Percentiles rank a stretch among this genome's conserved stretches.
Evolutionary conservation across 2,329 filamentous ascomycete species (phyloP).

Genomic region (Grosmannia serpens): DNA sequence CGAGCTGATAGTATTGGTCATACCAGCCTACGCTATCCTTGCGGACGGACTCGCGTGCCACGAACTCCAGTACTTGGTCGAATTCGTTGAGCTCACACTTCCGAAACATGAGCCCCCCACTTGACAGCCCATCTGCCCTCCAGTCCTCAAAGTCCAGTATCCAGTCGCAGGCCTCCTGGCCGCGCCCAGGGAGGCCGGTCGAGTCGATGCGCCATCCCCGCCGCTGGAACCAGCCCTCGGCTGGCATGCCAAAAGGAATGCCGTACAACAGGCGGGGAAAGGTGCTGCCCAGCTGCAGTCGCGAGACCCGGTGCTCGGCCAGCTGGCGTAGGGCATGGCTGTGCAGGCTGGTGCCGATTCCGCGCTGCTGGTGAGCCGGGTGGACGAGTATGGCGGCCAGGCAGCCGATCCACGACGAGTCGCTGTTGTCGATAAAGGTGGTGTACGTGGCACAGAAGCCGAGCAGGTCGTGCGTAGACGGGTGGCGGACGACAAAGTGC

Average conservation of each 20-base stretch:
- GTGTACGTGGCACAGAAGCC: constrained; percentile 52
- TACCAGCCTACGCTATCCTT: constrained; percentile 45
- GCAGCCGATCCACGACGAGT: constrained; percentile 42
- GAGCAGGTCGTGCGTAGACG: constrained; percentile 29
- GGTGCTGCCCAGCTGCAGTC: constrained; percentile 44
- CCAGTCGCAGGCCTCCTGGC: constrained; percentile 41
- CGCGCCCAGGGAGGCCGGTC: constrained; percentile 28
- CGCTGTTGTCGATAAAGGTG: constrained; percentile 41
- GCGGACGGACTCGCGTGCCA: constrained; percentile 32
- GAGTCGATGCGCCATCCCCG: constrained; percentile 41
- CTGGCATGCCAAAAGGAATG: constrained; percentile 29
- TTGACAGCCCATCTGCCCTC: constrained; percentile 27
- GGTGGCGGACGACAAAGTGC: constrained; percentile 44
- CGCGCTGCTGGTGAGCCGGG: constrained; percentile 32
- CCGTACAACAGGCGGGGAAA: constrained; percentile 49
- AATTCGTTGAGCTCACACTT: constrained; percentile 34
- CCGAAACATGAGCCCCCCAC: constrained; percentile 30
- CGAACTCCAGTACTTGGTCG: constrained; percentile 34
- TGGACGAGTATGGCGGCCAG: constrained; percentile 43
- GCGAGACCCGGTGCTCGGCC: constrained; percentile 35
- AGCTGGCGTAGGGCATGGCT: constrained; percentile 38
- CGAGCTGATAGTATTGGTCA: constrained; percentile 44
- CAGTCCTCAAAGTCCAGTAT: constrained; percentile 39
- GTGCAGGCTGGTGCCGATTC: constrained; percentile 42
- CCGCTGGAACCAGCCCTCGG: constrained; percentile 40